phyloP scores from a whole-genome alignment of 2,329 filamentous ascomycete genomes.

The Neonectria ditissima region DNA sequence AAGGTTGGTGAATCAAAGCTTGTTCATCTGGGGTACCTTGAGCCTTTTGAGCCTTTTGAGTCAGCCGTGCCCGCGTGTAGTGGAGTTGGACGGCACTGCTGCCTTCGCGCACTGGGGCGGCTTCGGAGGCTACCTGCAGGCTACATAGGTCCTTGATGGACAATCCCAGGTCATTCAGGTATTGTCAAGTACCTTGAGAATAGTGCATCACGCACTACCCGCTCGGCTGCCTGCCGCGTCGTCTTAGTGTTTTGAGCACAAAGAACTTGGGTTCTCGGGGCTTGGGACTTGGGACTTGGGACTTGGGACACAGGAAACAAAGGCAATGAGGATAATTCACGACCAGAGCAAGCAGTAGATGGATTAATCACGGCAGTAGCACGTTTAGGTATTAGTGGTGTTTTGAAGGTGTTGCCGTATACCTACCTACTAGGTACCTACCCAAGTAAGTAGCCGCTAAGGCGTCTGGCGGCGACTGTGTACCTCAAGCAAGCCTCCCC shows the following conservation, averaged over 20 bases:
- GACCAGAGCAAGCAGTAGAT: neutral
- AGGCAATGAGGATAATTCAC: neutral
- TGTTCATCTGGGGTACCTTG: neutral
- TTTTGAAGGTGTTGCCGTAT: no score
- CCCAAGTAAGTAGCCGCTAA: no score
- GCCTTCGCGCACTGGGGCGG: slow-evolving; percentile 29
- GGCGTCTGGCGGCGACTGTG: no score
- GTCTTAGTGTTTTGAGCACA: neutral
- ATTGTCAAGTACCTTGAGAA: neutral
- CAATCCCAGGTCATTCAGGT: neutral
- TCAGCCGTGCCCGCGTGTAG: neutral
- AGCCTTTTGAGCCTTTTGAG: slow-evolving; percentile 1
- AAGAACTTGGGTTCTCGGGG: neutral
- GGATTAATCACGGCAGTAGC: neutral
- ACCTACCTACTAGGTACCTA: no score
- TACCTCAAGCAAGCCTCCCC: no score
- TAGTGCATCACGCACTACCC: neutral
- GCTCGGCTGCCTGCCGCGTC: neutral
- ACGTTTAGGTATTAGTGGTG: slow-evolving; percentile 1
- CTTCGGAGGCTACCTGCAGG: neutral
- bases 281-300: no score
- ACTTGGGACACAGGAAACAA: neutral
- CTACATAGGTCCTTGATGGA: neutral
- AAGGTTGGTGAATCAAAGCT: neutral
- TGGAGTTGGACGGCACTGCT: slow-evolving; percentile 33